phyloP scores from a whole-genome alignment of 768 basidiomycete genomes.

The Rickenella mellea region DNA sequence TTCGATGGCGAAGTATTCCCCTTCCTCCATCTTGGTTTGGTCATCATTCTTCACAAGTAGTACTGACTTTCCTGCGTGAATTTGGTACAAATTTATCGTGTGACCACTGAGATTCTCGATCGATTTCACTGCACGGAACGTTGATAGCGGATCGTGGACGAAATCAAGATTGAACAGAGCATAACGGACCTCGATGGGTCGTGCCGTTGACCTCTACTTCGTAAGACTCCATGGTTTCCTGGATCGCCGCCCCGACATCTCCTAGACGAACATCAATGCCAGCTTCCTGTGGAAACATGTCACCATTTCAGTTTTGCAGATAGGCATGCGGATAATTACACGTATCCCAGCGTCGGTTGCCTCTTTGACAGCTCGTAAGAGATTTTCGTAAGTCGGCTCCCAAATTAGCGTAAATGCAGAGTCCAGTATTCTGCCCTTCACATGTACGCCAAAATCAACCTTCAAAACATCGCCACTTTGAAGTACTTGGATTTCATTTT shows the following conservation, averaged over 20 bases:
- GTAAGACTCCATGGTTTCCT: slow-evolving; percentile 98
- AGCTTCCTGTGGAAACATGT: slow-evolving; percentile 55
- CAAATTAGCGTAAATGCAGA: slow-evolving; percentile 92
- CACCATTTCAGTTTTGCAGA: background rate
- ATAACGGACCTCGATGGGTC: slow-evolving; percentile 57
- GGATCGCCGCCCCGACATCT: slow-evolving; percentile 84
- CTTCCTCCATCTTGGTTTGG: slow-evolving; percentile 97
- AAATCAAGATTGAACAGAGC: slow-evolving; percentile 2
- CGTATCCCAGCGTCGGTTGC: slow-evolving; percentile 89
- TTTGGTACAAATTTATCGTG: slow-evolving; percentile 81
- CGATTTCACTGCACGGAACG: slow-evolving; percentile 60
- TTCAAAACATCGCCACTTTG: slow-evolving; percentile 83
- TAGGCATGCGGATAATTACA: slow-evolving; percentile 30
- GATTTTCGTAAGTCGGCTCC: slow-evolving; percentile 81
- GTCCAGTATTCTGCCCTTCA: slow-evolving; percentile 89
- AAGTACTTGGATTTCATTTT: slow-evolving; percentile 43
- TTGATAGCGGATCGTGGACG: background rate
- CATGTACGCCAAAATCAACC: slow-evolving; percentile 96
- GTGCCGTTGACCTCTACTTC: slow-evolving; percentile 91
- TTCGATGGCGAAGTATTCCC: slow-evolving; percentile 98
- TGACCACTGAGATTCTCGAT: slow-evolving; percentile 94
- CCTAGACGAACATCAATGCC: slow-evolving; percentile 93
- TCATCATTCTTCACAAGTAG: slow-evolving; percentile 84
- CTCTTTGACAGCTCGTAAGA: slow-evolving; percentile 86
- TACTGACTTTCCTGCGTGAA: slow-evolving; percentile 92